Evolutionary conservation across 1,139 yeast species (phyloP), one percentile per base, ranked within the genome.

Genomic region (Sugiyamaella xylanicola): DNA sequence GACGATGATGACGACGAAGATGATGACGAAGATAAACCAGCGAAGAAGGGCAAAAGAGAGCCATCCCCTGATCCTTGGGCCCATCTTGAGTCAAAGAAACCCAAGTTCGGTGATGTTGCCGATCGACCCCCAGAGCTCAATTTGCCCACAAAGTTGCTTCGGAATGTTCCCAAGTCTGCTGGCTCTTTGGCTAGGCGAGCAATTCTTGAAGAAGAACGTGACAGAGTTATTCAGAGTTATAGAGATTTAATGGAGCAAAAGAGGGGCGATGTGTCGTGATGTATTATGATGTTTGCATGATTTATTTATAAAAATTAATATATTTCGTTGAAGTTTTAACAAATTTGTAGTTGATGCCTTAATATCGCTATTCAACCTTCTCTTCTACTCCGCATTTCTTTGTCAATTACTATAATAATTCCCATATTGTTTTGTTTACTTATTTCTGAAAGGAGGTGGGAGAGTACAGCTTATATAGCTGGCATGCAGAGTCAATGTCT

Each of bases 21-120:
- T 17, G 68, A 63, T n/a, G 65, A 61, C 32, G 64, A 63, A 44
- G 57, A 59, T 43, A 62, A 59, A 36, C 35, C 47, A 41, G 61
- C 55, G 48, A 61, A 60, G 56, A 55, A 58, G 52, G 55, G 59
- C 9, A 61, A 64, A 50, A 57, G 75, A 16, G 72, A 68, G 16
- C 51, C 63, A 4, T 71, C 74, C 4, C 76, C 76, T 1, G 78
- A 74, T 59, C 76, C 77, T 1, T 74, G 76, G 76, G 73, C 72
- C 4, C 63, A 61, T 15, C 60, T 74, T 21, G 67, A 71, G 39
- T 58, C 68, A 32, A 53, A 58, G 15, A 50, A 56, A 36, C 75
- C 77, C 35, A 73, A 72, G 61, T 74, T 74, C 54, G 76, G 76
- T 7, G 78, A 74, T 32, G 72, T 73, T 2, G 77, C 70, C 0